A percentile compares a stretch with the other conserved stretches of the same genome.
Evolutionary conservation across 345 rosid genomes (phyloP).

Genomic region (Salix exigua): DNA sequence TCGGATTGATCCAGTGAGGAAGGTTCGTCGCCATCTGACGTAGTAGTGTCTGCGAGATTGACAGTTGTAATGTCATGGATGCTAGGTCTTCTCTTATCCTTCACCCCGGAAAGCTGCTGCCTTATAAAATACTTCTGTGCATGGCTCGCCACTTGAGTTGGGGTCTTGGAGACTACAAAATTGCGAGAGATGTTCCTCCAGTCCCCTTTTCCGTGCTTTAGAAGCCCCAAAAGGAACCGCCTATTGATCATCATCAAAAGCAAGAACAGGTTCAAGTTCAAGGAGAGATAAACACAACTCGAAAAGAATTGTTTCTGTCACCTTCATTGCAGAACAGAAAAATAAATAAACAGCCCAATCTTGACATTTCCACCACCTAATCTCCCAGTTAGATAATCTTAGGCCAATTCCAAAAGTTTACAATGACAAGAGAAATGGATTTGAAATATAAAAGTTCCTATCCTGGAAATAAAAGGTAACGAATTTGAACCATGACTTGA

Average conservation of each 20-base stretch:
- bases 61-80: conserved; percentile 83
- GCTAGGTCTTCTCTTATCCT: conserved; percentile 89
- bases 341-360: not conserved
- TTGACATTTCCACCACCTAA: not conserved
- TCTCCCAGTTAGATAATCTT: not conserved
- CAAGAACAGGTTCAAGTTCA: conserved; percentile 4
- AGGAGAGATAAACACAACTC: not conserved
- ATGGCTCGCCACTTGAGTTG: conserved; percentile 98
- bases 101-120: conserved; percentile 69
- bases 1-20: conserved; percentile 14
- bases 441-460: not conserved
- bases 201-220: conserved; percentile 91
- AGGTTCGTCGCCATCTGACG: conserved; percentile 16
- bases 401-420: not conserved
- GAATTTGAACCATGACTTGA: not conserved
- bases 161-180: conserved; percentile 78
- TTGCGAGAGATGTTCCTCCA: conserved; percentile 95
- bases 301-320: not conserved
- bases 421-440: not conserved
- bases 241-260: conserved; percentile 31
- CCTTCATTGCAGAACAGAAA: not conserved
- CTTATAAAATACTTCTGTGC: conserved; percentile 96
- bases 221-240: conserved; percentile 75
- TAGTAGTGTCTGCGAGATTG: conserved; percentile 38
- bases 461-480: not conserved